Evolutionary conservation across 495 filamentous ascomycete genomes (phyloP), one percentile per base, ranked within the genome.

Genomic region (Aspergillus ostianus): DNA sequence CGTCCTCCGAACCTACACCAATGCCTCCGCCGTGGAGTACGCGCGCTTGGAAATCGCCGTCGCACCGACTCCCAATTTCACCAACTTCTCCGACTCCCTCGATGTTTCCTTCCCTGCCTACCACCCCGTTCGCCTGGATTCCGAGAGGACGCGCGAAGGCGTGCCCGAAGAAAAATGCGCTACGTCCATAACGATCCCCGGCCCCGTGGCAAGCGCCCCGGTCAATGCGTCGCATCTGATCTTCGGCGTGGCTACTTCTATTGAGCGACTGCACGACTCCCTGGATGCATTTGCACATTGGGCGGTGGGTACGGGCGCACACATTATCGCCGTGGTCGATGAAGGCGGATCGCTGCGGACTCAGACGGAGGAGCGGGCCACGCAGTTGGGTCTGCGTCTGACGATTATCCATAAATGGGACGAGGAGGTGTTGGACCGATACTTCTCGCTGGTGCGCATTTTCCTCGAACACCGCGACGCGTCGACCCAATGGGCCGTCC

Each of bases 241-340:
- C 30, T 85, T 87, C 62, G 87, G 85, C 56, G 80, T 89, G 0
- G 82, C 85, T 0, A 87, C 85, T 13, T 78, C 78, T 4, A 73
- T 84, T 48, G 70, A 75, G 0, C 76, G 85, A 46, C 68, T 90
- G 47, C 71, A 81, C 44, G 74, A 79, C 19, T 85, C 83, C 2
- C 74, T 87, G 7, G 70, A 79, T 18, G 74, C 77, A 23, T 83
- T 89, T 36, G 64, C 75, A 6, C 85, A 87, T 65, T 89, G 87
- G 87, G 80, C 86, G 0, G 73, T 79, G 0, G 73, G 78, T 18
- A 84, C 84, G 1, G 73, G 74, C 4, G 78, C 82, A 1, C 79
- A 75, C 19, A 79, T 90, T 0, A 70, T 87, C 23, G 81, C 79
- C 27, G 67, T 85, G 49, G 71, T 79, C 6, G 82, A 77, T 30